Base-by-base conservation (phyloP, 2,329 filamentous ascomycete genomes). In the Elsinoe batatas region DNA sequence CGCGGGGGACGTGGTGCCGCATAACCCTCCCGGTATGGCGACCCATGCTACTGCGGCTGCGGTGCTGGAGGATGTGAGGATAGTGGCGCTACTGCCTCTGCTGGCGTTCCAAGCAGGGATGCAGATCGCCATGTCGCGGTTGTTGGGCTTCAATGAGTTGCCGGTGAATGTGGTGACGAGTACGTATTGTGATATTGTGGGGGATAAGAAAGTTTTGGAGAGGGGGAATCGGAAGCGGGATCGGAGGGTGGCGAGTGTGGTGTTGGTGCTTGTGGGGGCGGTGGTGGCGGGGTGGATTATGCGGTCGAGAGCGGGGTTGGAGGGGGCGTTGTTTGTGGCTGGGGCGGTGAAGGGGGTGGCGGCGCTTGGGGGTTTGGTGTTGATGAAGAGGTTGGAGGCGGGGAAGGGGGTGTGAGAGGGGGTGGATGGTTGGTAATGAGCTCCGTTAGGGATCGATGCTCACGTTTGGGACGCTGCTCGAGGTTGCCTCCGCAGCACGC, bases 111-210 rank as follows among this genome's bases (percentile, higher is more conserved):
- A 80, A 61, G 72, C 71, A 47, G 77, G 76, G 3, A 76, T 77
- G 40, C 76, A 80, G 64, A 79, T 80, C 58, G 76, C 76, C 17
- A 69, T 69, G 35, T 76, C 72, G 35, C 70, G 78, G 15, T 65
- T 72, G 11, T 67, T 80, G 17, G 76, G 76, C 7, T 76, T 75
- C 61, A 76, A 75, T 56, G 78, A 80, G 64, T 67, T 80, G 43
- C 78, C 78, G 1, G 77, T 78, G 0, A 77, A 75, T 47, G 78
- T 81, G 8, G 63, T 80, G 37, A 81, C 78, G n/a, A 77, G 73
- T 56, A 67, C 78, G 37, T 78, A 79, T 62, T 78, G 74, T 62
- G 78, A 80, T 61, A 61, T 80, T 20, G 71, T 77, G 61, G 75
- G 73, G 15, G 78, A 81, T 62, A 73, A 73, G 2, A 67, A 72